Base-by-base conservation (phyloP, 1,139 yeast genomes). In the Suhomyces chickasaworum region DNA sequence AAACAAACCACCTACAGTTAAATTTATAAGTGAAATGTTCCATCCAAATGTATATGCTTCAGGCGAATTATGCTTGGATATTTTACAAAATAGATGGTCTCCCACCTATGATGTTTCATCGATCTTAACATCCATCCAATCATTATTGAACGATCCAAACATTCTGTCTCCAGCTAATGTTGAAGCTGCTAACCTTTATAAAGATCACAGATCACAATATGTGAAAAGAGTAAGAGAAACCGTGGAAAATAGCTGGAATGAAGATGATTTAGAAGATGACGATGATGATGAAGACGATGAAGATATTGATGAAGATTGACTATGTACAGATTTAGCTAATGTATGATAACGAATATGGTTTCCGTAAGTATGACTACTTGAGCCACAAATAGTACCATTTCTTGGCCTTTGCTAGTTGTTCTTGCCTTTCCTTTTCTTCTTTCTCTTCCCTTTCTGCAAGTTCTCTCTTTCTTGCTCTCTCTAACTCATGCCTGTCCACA, bases 71-170 rank as follows among this genome's bases (percentile, higher is more conserved):
- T 93, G 99, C 71, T 78, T 93, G 54, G 99, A 95, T 69, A 93
- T 93, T 55, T 75, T 93, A 54, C 99, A 93, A 63, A 95, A 93
- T 70, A 78, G 98, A 62, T 93, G 99, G 99, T 87, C 96, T 18
- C 99, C 99, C 13, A 95, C 99, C 0, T 95, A 93, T 63, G 99
- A 95, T 62, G 99, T 93, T 35, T 91, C 97, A n/a, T 90, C 97
- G 23, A 93, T 93, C 46, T 74, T 93, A 57, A 93, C 99, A 1
- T 88, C 97, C 33, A 80, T 86, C 48, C 95, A 86, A 64, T 84
- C 95, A 51, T 77, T 93, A 52, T 74, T 93, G 55, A 93, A 93
- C 65, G 99, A 93, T 64, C 99, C 99, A 9, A 93, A 93, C 65
- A 95, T 93, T 46, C 84, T 90, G 47, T 88, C 96, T 22, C 99